A percentile compares a stretch with the other conserved stretches of the same genome.
Conservation (phyloP, 2,329 filamentous ascomycete species). For the Alternaria postmessia region DNA sequence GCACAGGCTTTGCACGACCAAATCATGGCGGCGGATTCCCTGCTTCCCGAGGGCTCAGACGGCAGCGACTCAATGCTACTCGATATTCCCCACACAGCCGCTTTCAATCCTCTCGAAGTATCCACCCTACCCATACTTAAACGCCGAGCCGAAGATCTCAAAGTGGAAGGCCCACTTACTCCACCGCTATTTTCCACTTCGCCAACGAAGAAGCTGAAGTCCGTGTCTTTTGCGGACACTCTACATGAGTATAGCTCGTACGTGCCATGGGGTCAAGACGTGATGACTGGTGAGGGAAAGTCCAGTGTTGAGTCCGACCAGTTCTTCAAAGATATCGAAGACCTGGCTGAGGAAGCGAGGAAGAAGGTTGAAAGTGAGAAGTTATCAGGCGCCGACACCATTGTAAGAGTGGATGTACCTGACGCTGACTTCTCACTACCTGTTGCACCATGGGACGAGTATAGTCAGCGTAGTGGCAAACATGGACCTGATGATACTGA, state of each 20-base stretch:
- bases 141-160: slow-evolving; percentile 50
- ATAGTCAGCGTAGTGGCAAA: slow-evolving; percentile 22
- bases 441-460: slow-evolving; percentile 58
- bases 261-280: slow-evolving; percentile 32
- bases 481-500: slow-evolving; percentile 26
- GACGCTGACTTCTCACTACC: slow-evolving; percentile 55
- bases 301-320: slow-evolving; percentile 34
- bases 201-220: slow-evolving; percentile 52
- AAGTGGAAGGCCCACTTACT: slow-evolving; percentile 58
- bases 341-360: slow-evolving; percentile 49
- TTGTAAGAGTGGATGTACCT: slow-evolving; percentile 59
- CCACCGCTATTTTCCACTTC: slow-evolving; percentile 49
- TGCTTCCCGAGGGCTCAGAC: slow-evolving; percentile 44
- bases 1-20: slow-evolving; percentile 42
- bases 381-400: slow-evolving; percentile 58
- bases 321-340: slow-evolving; percentile 47
- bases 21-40: slow-evolving; percentile 45
- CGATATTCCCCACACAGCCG: slow-evolving; percentile 34
- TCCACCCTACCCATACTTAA: slow-evolving; percentile 35
- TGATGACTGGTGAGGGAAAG: slow-evolving; percentile 21
- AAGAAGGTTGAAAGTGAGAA: slow-evolving; percentile 54
- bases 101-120: slow-evolving; percentile 27
- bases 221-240: slow-evolving; percentile 50
- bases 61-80: slow-evolving; percentile 45
- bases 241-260: slow-evolving; percentile 46